phyloP scores from a whole-genome alignment of 441 rosid species.

The Eruca vesicaria region DNA sequence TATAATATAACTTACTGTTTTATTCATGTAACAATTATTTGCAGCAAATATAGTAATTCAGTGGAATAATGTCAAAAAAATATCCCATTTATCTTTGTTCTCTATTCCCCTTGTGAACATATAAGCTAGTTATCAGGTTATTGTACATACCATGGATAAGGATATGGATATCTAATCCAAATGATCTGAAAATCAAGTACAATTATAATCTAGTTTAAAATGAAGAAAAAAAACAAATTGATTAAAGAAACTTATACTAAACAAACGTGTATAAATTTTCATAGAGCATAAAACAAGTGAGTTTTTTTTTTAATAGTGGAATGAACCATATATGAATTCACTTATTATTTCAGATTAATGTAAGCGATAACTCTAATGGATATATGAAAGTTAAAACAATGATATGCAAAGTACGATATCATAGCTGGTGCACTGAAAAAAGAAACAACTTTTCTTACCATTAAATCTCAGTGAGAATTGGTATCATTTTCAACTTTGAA shows the following conservation, averaged over 20 bases:
- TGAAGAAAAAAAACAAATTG: not conserved
- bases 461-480: slow-evolving; percentile 20
- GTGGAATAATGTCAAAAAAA: slow-evolving; percentile 3
- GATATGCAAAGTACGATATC: slow-evolving; percentile 20
- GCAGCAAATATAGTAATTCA: slow-evolving; percentile 18
- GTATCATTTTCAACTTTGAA: slow-evolving; percentile 33
- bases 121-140: slow-evolving; percentile 26
- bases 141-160: slow-evolving; percentile 2
- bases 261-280: not conserved
- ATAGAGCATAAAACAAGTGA: not conserved
- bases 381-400: slow-evolving; percentile 29
- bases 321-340: not conserved
- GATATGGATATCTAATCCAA: not conserved
- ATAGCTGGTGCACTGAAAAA: slow-evolving; percentile 42
- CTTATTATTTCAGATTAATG: not conserved
- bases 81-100: slow-evolving; percentile 16
- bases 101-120: slow-evolving; percentile 33
- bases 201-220: not conserved
- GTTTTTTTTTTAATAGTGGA: not conserved
- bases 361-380: not conserved
- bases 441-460: slow-evolving; percentile 37
- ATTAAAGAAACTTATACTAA: not conserved
- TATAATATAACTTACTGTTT: slow-evolving; percentile 2
- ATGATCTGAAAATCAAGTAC: slow-evolving; percentile 4
- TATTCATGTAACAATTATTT: slow-evolving; percentile 20